Percentiles rank a stretch among this genome's conserved stretches.
These are phyloP conservation scores for Tillandsia fasciculata DNA, from an alignment of 176 grass and related monocot species.

Conservation along the genomic window DNA sequence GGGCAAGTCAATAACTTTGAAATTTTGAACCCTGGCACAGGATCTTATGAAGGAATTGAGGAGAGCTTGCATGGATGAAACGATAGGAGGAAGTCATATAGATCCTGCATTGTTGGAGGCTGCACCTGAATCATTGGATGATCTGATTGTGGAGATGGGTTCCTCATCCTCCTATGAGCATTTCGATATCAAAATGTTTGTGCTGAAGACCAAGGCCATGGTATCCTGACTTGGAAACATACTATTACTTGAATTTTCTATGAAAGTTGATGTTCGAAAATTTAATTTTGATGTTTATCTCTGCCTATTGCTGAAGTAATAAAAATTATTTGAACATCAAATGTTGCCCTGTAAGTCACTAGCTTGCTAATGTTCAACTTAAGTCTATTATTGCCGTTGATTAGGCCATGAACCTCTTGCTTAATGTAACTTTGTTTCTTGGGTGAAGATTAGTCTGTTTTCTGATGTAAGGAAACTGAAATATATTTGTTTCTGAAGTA, in stretches of 20 bases:
- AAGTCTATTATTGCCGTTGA: too few relatives aligned
- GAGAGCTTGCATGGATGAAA: constrained; percentile 24
- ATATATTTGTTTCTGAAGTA: too few relatives aligned
- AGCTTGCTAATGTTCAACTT: too few relatives aligned
- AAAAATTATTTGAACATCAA: too few relatives aligned
- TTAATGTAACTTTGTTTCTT: too few relatives aligned
- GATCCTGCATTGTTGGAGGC: constrained; percentile 54
- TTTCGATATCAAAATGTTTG: constrained; percentile 43
- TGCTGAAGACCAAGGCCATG: constrained; percentile 37
- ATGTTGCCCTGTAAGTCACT: too few relatives aligned
- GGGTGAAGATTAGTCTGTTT: too few relatives aligned
- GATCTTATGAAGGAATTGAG: constrained; percentile 67
- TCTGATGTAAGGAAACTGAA: too few relatives aligned
- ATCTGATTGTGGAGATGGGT: constrained; percentile 57
- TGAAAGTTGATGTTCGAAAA: too few relatives aligned
- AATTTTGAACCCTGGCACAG: constrained; percentile 17
- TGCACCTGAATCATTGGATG: constrained; percentile 64
- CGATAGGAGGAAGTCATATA: constrained; percentile 21
- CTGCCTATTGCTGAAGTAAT: too few relatives aligned
- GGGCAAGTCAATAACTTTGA: neutral
- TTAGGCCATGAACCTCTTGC: too few relatives aligned
- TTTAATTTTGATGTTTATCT: too few relatives aligned
- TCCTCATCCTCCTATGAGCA: constrained; percentile 39
- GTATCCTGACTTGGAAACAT: constrained; percentile 13
- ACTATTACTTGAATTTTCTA: neutral